Evolutionary conservation across 1,284 basidiomycete species (phyloP).

Genomic region (Cutaneotrichosporon cyanovorans): DNA sequence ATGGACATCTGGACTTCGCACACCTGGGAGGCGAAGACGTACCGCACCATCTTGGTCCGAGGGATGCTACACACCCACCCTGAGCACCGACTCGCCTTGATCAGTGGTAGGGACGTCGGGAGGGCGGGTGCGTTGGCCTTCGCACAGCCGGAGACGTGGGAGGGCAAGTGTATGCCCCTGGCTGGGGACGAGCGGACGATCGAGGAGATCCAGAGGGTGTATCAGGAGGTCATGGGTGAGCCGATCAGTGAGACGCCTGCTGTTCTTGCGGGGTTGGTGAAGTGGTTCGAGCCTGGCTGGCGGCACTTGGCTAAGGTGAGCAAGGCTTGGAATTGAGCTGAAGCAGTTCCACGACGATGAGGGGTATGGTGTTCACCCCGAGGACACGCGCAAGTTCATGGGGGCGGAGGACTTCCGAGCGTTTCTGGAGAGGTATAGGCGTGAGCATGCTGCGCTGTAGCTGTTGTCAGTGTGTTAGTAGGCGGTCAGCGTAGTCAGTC

Average conservation of each 20-base stretch:
- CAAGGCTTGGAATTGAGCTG: not conserved
- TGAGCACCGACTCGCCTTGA: conserved; percentile 17
- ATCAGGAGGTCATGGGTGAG: conserved; percentile 17
- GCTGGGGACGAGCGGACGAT: conserved; percentile 24
- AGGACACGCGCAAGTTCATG: not conserved
- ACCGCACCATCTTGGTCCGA: conserved; percentile 22
- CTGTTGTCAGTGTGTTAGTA: too few species aligned
- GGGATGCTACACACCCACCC: conserved; percentile 19
- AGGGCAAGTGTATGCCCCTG: conserved; percentile 11
- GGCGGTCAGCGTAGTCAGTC: too few species aligned
- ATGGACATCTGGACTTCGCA: conserved; percentile 20
- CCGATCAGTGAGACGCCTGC: conserved; percentile 11
- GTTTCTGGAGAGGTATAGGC: conserved; percentile 27
- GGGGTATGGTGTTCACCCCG: conserved; percentile 10
- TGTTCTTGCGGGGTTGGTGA: conserved; percentile 10
- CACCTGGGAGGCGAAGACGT: conserved; percentile 16
- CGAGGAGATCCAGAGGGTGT: conserved; percentile 17
- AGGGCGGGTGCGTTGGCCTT: conserved; percentile 22
- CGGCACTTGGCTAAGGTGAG: conserved; percentile 13
- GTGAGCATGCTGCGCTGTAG: conserved; percentile 2
- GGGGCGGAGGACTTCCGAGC: conserved; percentile 20
- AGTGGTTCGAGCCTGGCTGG: conserved; percentile 5
- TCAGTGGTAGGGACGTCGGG: conserved; percentile 22
- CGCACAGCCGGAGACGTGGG: conserved; percentile 6
- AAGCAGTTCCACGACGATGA: conserved; percentile 27